Evolutionary conservation across 768 basidiomycete genomes (phyloP), one percentile per base, ranked within the genome.

Genomic region (Lentinula sp.): DNA sequence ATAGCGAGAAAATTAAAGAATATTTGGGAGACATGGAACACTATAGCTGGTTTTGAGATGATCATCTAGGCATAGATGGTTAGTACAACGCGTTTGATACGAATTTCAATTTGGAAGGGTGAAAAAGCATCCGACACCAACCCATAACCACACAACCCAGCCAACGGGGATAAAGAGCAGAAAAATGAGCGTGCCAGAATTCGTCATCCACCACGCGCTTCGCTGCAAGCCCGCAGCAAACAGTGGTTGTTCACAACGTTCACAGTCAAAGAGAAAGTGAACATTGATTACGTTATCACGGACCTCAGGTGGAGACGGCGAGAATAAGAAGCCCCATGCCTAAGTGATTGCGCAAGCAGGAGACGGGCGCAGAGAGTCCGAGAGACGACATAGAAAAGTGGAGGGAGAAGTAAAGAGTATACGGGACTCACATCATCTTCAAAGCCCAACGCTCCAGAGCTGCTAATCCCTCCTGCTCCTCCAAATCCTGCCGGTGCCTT

Each of bases 1-100:
- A 96, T 89, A 12, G 92, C 85, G 50, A 98, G 81, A 70, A 98
- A 97, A 71, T 90, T 88, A 85, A 96, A 94, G 80, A 98, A 95
- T 58, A 85, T 81, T 77, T 96, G 90, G 2, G 83, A 85, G 35
- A 83, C 71, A 70, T 90, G 85, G 69, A 87, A 86, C 59, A 92
- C 79, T 69, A 93, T 90, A 63, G 86, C 79, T 6, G 90, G 87
- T 76, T 92, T 93, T 23, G 90, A 87, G 50, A 93, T 85, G 66
- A 93, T 93, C 90, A 93, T 91, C 92, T 93, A 66, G 18, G 66
- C 36, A 16, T 65, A 42, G 52, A 42, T 62, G 61, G 50, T 49
- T 63, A 66, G 49, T 66, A 68, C 64, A 68, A 60, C 45, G 57
- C 50, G 43, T 3, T 32, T 61, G 62, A 36, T 54, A 54, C 46